Conservation (phyloP, 2,329 filamentous ascomycete species). For the Aspergillus candidus region DNA sequence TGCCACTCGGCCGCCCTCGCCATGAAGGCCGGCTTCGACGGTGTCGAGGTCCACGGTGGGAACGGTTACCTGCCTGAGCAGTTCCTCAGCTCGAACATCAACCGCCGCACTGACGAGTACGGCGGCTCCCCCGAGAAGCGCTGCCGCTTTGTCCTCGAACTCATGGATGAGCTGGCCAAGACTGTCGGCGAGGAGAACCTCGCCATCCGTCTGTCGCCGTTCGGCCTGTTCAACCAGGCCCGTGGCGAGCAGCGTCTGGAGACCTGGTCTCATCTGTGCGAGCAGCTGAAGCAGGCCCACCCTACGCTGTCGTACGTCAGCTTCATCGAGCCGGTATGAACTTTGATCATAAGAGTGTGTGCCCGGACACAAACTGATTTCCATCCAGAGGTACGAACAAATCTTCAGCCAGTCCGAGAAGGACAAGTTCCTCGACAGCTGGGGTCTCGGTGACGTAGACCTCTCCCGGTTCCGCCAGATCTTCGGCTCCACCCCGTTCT, state of each 20-base stretch:
- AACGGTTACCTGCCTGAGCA: slow-evolving; percentile 51
- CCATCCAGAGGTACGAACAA: slow-evolving; percentile 44
- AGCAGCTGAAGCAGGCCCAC: slow-evolving; percentile 41
- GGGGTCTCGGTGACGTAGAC: slow-evolving; percentile 43
- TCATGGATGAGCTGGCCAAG: slow-evolving; percentile 43
- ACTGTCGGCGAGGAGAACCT: slow-evolving; percentile 43
- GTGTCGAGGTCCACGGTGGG: slow-evolving; percentile 45
- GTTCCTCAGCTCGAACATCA: slow-evolving; percentile 47
- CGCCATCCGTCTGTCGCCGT: slow-evolving; percentile 44
- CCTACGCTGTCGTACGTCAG: slow-evolving; percentile 48
- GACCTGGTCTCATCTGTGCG: slow-evolving; percentile 48
- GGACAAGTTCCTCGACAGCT: slow-evolving; percentile 44
- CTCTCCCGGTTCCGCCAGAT: slow-evolving; percentile 47
- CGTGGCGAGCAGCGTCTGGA: slow-evolving; percentile 48
- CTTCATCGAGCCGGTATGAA: slow-evolving; percentile 47
- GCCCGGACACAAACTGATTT: not conserved
- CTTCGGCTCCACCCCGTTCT: slow-evolving; percentile 49
- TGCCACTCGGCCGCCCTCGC: slow-evolving; percentile 44
- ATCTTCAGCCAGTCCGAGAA: slow-evolving; percentile 47
- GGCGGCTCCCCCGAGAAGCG: slow-evolving; percentile 48
- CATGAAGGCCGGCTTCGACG: slow-evolving; percentile 51
- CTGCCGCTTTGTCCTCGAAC: slow-evolving; percentile 52
- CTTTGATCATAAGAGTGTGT: not conserved
- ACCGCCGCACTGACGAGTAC: slow-evolving; percentile 46
- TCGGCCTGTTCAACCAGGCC: slow-evolving; percentile 49